These are phyloP conservation scores for Xylariaceae sp. DNA, from an alignment of 2,329 filamentous ascomycete species.

Conservation along the genomic window DNA sequence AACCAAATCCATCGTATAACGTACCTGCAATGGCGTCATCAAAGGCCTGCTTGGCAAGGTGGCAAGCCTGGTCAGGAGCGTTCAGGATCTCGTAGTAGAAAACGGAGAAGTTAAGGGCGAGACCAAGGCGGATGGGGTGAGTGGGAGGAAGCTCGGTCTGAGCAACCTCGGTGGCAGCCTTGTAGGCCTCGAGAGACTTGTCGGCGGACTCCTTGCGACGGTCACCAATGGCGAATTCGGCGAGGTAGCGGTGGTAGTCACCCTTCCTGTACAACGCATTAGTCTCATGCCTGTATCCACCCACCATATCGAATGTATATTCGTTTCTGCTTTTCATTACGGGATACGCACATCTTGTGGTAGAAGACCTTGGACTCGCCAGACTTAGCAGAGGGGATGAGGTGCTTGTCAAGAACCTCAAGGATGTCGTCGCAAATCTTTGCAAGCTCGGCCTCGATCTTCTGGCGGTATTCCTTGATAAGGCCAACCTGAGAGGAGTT, in stretches of 20 bases:
- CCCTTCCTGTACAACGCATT: slow-evolving; percentile 70
- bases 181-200: slow-evolving; percentile 95
- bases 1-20: slow-evolving; percentile 12
- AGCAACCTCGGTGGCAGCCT: slow-evolving; percentile 84
- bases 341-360: slow-evolving; percentile 83
- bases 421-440: slow-evolving; percentile 98
- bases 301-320: neutral
- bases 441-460: slow-evolving; percentile 94
- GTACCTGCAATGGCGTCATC: slow-evolving; percentile 85
- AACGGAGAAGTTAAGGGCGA: slow-evolving; percentile 93
- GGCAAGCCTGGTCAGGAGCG: slow-evolving; percentile 95
- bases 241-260: slow-evolving; percentile 98
- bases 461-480: slow-evolving; percentile 98
- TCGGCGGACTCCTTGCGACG: slow-evolving; percentile 93
- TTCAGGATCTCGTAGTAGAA: slow-evolving; percentile 99
- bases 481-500: slow-evolving; percentile 82
- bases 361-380: slow-evolving; percentile 99
- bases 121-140: slow-evolving; percentile 86
- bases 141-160: slow-evolving; percentile 85
- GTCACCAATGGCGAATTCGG: slow-evolving; percentile 91
- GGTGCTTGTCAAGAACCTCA: slow-evolving; percentile 85
- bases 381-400: slow-evolving; percentile 89
- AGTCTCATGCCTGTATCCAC: slow-evolving; percentile 11
- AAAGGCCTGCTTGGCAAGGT: slow-evolving; percentile 92
- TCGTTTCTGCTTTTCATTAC: neutral